Percentiles rank a stretch among this genome's conserved stretches.
These are phyloP conservation scores for Russula vinacea DNA, from an alignment of 768 basidiomycete genomes.

Conservation along the genomic window DNA sequence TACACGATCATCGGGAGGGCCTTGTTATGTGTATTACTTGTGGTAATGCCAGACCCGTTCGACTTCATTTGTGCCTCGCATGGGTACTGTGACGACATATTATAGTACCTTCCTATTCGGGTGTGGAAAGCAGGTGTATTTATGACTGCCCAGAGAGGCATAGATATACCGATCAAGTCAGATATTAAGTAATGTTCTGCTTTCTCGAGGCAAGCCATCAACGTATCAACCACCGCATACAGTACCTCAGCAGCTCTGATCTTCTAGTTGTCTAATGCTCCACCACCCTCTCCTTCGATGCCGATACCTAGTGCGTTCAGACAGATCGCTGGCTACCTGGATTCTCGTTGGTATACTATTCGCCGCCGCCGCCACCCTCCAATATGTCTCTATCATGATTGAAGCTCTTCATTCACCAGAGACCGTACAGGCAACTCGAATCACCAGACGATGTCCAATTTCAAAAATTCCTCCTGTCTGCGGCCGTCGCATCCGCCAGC, in stretches of 20 bases:
- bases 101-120: neutral
- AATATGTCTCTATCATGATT: slow-evolving; percentile 2
- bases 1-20: neutral
- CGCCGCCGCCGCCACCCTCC: neutral
- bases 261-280: neutral
- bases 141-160: too few relatives aligned
- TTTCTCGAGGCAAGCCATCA: neutral
- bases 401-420: neutral
- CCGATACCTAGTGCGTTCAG: neutral
- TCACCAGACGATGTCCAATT: neutral
- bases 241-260: neutral
- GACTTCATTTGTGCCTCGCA: neutral
- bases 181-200: too few relatives aligned
- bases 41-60: neutral
- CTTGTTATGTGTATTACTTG: neutral
- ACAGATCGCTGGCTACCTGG: neutral
- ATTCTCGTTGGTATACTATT: slow-evolving; percentile 6
- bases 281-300: neutral
- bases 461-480: neutral
- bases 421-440: neutral
- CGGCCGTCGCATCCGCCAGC: neutral
- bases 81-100: neutral
- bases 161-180: too few relatives aligned
- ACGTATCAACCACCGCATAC: too few relatives aligned
- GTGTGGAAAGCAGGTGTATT: neutral